Evolutionary conservation across 139 green algal genomes (phyloP), one percentile per base, ranked within the genome.

Genomic region (Dunaliella sp.): DNA sequence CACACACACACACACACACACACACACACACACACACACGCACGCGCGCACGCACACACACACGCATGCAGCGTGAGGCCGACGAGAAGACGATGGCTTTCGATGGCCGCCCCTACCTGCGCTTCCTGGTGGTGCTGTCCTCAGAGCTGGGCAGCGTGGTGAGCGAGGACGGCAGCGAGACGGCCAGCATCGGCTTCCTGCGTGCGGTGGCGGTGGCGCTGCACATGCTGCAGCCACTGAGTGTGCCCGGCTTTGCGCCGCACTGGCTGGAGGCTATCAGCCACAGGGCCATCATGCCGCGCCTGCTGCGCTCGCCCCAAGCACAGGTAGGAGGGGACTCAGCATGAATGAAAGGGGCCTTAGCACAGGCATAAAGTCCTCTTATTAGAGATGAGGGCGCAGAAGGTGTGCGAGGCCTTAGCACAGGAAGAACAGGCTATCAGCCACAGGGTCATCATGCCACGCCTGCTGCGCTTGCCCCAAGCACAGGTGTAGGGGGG

Each of bases 241-340:
- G 92, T 7, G 94, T 97, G 58, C 97, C 97, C 7, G 94, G 92
- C 81, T 99, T 99, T 93, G 95, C 95, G 22, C 99, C 99, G 88
- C 91, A 92, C 38, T 99, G 97, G 95, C 91, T 99, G 78, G 97
- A 99, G 92, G 90, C 99, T 32, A 88, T 99, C 35, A 90, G 90
- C 12, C 96, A 99, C 91, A 91, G 95, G 33, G 89, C 88, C 72
- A 95, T 99, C 89, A 97, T 99, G 97, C 96, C 97, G 38, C 93
- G 93, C 81, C 91, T 99, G 86, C 93, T 99, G 80, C 87, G 92
- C 35, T 86, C 90, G 16, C 90, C 92, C 30, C 85, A 87, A 16
- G 48, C 48, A 16, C 48, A 65, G 48, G 48, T 65, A 16, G 48
- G 48, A 26, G 48, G n/a, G n/a, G n/a, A n/a, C n/a, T n/a, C n/a